Evolutionary conservation across 768 basidiomycete genomes (phyloP), one percentile per base, ranked within the genome.

Genomic region (Heimioporus sp.): DNA sequence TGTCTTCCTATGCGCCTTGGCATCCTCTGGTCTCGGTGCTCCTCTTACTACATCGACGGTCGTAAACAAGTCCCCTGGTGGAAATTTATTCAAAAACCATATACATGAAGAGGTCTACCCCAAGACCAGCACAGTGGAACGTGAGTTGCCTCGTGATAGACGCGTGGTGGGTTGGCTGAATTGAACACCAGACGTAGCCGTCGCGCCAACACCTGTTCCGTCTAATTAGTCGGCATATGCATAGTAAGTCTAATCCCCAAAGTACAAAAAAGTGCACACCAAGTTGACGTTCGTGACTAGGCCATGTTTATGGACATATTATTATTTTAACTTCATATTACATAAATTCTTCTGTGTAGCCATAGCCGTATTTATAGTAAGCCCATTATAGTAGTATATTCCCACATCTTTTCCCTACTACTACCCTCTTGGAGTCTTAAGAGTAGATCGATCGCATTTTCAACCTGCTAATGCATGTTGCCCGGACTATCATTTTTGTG

Each of bases 31-130:
- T n/a, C 38, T 65, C 31, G 50, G 57, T 43, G 63, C 45, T 28
- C 40, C 51, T 3, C 30, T 62, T 16, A 49, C 64, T 31, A 11
- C 38, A 19, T 5, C 49, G 30, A 31, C 21, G 3, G 12, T 5
- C 12, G 20, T 16, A 0, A 19, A 17, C 28, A 30, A 44, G 6
- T 10, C 53, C 2, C 57, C 43, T 8, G 15, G n/a, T 11, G 63
- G 58, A 2, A 51, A 55, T 20, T 30, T 63, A 42, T 52, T 48
- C 28, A 65, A 56, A 61, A 46, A 52, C 36, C 53, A 56, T 19
- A 52, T 67, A 45, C 64, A 66, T 39, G 42, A 67, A 39, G 49
- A 53, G 37, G 51, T 54, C 36, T 38, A 44, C 41, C 63, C 57
- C n/a, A 53, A 51, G 35, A 31, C 46, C 19, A 34, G 41, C 20